Conservation (phyloP, 2,329 filamentous ascomycete species). For the Fusarium sp. region DNA sequence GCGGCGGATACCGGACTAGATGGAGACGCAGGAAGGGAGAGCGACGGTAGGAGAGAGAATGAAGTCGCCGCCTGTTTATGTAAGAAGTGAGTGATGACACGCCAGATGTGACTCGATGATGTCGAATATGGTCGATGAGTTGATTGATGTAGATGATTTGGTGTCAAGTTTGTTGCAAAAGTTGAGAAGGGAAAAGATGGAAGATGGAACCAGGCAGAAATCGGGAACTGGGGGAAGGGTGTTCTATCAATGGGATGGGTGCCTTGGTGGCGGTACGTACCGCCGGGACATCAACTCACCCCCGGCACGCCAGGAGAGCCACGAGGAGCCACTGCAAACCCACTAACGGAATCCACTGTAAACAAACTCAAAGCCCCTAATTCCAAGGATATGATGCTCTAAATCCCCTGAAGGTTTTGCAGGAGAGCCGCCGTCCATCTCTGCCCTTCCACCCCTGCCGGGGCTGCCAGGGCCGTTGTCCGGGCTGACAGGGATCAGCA, state of each 20-base stretch:
- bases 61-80: slow-evolving; percentile 12
- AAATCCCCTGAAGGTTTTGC: slow-evolving; percentile 17
- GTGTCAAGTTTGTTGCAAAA: slow-evolving; percentile 33
- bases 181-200: slow-evolving; percentile 38
- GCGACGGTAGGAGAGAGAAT: slow-evolving; percentile 2
- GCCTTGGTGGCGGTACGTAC: slow-evolving; percentile 43
- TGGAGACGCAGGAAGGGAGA: slow-evolving; percentile 15
- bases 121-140: slow-evolving; percentile 23
- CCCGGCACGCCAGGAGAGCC: slow-evolving; percentile 18
- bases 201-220: slow-evolving; percentile 38
- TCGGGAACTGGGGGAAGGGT: slow-evolving; percentile 44
- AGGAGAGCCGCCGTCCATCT: background rate
- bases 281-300: slow-evolving; percentile 24
- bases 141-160: slow-evolving; percentile 27
- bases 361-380: slow-evolving; percentile 35
- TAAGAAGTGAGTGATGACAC: background rate
- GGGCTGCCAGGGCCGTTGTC: slow-evolving; percentile 38
- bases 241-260: slow-evolving; percentile 51
- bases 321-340: slow-evolving; percentile 31
- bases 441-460: background rate
- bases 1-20: slow-evolving; percentile 22
- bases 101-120: background rate
- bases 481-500: slow-evolving; percentile 40
- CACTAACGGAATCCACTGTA: slow-evolving; percentile 36
- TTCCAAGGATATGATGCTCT: slow-evolving; percentile 5